These are phyloP conservation scores for Acanthamoeba rhysodes DNA, from an alignment of 208 protist genomes.

Conservation along the genomic window DNA sequence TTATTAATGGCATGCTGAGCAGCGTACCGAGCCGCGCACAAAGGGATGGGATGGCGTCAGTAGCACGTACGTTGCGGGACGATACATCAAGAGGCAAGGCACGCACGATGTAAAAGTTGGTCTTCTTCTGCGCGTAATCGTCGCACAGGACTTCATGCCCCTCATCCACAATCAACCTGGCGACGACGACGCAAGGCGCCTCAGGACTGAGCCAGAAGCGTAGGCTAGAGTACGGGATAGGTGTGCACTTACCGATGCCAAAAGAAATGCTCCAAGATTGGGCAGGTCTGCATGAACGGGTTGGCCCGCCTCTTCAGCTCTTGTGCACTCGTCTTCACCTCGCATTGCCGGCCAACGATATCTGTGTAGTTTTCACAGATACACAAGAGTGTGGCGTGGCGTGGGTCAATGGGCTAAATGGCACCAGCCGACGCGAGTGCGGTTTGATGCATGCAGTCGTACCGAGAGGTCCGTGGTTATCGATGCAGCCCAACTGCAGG, in stretches of 20 bases:
- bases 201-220: not conserved
- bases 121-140: not conserved
- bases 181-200: not conserved
- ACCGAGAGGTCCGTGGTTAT: constrained; percentile 14
- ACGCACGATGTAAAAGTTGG: constrained; percentile 5
- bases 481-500: not conserved
- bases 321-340: not conserved
- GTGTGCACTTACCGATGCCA: constrained; percentile 26
- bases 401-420: too few relatives aligned
- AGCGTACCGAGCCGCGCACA: not conserved
- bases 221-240: too few relatives aligned
- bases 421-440: too few relatives aligned
- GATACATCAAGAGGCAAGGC: too few relatives aligned
- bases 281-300: constrained; percentile 35
- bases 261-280: constrained; percentile 44
- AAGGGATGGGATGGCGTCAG: not conserved
- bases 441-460: not conserved
- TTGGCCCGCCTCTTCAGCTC: constrained; percentile 50
- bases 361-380: not conserved
- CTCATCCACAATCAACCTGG: constrained; percentile 73
- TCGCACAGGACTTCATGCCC: constrained; percentile 64
- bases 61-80: too few relatives aligned
- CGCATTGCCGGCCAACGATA: not conserved
- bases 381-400: too few relatives aligned
- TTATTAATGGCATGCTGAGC: not conserved